phyloP scores from a whole-genome alignment of 129 eudicot genomes.

The Ambrosia artemisiifolia region DNA sequence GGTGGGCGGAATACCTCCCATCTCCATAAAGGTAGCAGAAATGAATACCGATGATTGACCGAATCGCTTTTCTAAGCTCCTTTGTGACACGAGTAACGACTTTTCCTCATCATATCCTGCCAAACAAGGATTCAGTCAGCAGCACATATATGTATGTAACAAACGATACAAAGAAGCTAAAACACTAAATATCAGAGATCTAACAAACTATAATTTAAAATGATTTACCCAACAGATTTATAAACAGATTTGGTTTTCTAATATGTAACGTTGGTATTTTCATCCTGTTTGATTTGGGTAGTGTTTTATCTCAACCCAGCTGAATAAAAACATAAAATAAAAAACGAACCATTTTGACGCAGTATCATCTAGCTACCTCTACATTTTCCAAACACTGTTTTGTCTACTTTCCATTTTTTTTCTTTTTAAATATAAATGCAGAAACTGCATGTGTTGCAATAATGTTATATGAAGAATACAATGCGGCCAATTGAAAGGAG shows the following conservation, averaged over 20 bases:
- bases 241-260: too few species aligned
- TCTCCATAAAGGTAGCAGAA: slow-evolving; percentile 54
- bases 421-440: too few species aligned
- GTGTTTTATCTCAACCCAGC: not conserved
- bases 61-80: slow-evolving; percentile 52
- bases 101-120: slow-evolving; percentile 52
- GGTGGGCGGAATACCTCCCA: slow-evolving; percentile 50
- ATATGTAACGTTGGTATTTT: too few species aligned
- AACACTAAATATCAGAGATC: not conserved
- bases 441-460: not conserved
- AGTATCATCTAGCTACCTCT: not conserved
- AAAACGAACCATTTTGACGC: not conserved
- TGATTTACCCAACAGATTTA: too few species aligned
- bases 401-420: too few species aligned
- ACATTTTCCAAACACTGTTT: not conserved
- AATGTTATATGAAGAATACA: not conserved
- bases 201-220: not conserved
- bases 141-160: not conserved
- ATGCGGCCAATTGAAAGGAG: not conserved
- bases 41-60: slow-evolving; percentile 52
- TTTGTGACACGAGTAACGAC: slow-evolving; percentile 50
- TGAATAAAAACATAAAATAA: too few species aligned
- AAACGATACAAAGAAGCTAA: too few species aligned
- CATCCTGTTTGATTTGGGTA: not conserved
- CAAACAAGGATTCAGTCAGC: not conserved